Evolutionary conservation across 345 rosid genomes (phyloP).

Genomic region (Hevea brasiliensis): DNA sequence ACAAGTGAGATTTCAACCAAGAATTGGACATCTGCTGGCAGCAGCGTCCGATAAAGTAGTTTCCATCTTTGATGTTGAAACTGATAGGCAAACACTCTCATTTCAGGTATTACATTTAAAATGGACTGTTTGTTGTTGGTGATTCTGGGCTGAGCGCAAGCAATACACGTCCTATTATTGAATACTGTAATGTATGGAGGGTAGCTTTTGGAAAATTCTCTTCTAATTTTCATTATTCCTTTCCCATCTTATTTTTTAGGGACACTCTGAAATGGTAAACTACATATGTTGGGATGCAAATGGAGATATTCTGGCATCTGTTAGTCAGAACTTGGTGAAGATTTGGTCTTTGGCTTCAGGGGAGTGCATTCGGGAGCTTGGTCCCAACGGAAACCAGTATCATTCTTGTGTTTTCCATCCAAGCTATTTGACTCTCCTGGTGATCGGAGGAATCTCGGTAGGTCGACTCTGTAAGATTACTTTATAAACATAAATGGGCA

Average conservation of each 20-base stretch:
- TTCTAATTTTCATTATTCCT: neutral
- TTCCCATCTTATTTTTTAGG: slow-evolving; percentile 37
- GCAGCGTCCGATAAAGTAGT: slow-evolving; percentile 64
- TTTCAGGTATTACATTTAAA: slow-evolving; percentile 45
- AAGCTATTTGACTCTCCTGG: slow-evolving; percentile 48
- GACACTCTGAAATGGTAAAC: slow-evolving; percentile 55
- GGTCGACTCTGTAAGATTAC: slow-evolving; percentile 8
- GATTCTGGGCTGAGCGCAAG: neutral
- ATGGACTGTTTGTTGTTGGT: neutral
- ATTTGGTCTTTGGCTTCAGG: slow-evolving; percentile 62
- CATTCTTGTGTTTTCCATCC: slow-evolving; percentile 76
- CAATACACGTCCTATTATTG: neutral
- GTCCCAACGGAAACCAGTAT: slow-evolving; percentile 48
- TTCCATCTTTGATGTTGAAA: slow-evolving; percentile 59
- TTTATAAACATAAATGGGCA: neutral
- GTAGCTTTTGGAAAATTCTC: neutral
- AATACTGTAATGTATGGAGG: neutral
- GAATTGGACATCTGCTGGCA: slow-evolving; percentile 57
- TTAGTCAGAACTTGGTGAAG: slow-evolving; percentile 60
- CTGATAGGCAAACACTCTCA: slow-evolving; percentile 40
- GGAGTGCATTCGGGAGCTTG: slow-evolving; percentile 60
- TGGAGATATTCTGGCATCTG: slow-evolving; percentile 68
- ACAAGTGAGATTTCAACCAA: slow-evolving; percentile 70
- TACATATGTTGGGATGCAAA: slow-evolving; percentile 61
- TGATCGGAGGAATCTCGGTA: slow-evolving; percentile 60